Evolutionary conservation across 2,329 filamentous ascomycete species (phyloP).

Genomic region (Pseudodiploospora longispora): DNA sequence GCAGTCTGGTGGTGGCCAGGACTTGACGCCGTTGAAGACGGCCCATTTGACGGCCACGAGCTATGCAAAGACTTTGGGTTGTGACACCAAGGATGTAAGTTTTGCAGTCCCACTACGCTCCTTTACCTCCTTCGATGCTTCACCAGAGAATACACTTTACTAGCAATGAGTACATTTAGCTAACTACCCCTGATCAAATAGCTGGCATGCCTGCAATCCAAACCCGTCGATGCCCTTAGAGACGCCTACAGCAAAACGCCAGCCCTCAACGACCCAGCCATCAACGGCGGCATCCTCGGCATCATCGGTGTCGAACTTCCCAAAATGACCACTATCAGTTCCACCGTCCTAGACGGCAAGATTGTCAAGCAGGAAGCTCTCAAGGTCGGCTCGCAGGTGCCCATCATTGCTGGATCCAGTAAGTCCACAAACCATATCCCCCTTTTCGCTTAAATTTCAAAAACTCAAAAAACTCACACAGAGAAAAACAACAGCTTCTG

Average conservation of each 20-base stretch:
- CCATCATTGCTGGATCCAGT: conserved; percentile 9
- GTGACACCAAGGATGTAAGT: not conserved
- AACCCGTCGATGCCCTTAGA: conserved; percentile 4
- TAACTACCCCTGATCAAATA: not conserved
- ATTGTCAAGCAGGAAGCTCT: conserved; percentile 9
- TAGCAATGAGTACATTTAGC: not conserved
- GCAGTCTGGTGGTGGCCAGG: conserved; percentile 11
- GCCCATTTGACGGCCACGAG: conserved; percentile 9
- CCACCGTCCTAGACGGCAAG: conserved; percentile 6
- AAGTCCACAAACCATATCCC: not conserved
- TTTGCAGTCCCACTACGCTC: not conserved
- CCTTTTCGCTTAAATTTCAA: too few relatives aligned
- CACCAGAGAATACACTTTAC: too few relatives aligned
- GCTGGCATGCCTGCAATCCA: conserved; percentile 7
- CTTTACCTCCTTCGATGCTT: too few relatives aligned
- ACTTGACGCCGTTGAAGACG: conserved; percentile 1
- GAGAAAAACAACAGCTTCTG: conserved; percentile 2
- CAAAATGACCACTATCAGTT: conserved; percentile 6
- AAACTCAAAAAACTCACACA: not conserved
- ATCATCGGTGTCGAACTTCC: conserved; percentile 8
- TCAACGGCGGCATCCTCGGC: conserved; percentile 2
- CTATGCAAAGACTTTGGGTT: conserved; percentile 10
- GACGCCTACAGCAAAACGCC: conserved; percentile 3
- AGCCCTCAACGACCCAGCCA: conserved; percentile 1
- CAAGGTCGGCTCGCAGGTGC: conserved; percentile 8